Evolutionary conservation across 1,284 basidiomycete genomes (phyloP).

Genomic region (Pisolithus thermaeus): DNA sequence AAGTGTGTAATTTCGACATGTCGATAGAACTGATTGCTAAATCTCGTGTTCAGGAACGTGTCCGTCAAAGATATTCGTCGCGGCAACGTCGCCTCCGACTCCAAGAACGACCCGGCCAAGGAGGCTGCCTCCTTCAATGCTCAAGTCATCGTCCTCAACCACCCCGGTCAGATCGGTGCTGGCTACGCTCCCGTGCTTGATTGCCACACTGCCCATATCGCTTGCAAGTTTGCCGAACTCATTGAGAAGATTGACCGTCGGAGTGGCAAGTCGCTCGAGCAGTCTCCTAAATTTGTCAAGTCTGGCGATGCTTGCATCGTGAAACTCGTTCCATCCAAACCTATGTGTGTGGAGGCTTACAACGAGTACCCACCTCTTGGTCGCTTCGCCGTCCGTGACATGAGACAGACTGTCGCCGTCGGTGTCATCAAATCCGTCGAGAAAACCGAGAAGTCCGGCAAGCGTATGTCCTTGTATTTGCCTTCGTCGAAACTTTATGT

Average conservation of each 20-base stretch:
- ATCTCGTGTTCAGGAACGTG: slow-evolving; percentile 75
- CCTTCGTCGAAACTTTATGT: slow-evolving; percentile 7
- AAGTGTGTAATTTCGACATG: slow-evolving; percentile 48
- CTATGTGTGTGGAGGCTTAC: slow-evolving; percentile 98
- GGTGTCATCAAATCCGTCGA: slow-evolving; percentile 97
- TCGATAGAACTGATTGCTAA: background rate
- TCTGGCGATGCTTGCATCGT: slow-evolving; percentile 95
- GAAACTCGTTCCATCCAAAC: slow-evolving; percentile 96
- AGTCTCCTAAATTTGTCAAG: slow-evolving; percentile 94
- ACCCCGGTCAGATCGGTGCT: slow-evolving; percentile 99
- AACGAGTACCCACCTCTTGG: slow-evolving; percentile 98
- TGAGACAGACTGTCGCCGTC: slow-evolving; percentile 97
- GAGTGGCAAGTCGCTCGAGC: slow-evolving; percentile 90
- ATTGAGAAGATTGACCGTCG: slow-evolving; percentile 99
- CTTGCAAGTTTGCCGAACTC: slow-evolving; percentile 98
- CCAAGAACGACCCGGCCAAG: slow-evolving; percentile 99
- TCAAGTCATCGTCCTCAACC: slow-evolving; percentile 99
- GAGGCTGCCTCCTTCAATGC: slow-evolving; percentile 99
- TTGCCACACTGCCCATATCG: slow-evolving; percentile 99
- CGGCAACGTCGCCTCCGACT: slow-evolving; percentile 98
- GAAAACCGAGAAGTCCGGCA: slow-evolving; percentile 84
- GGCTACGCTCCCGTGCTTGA: slow-evolving; percentile 98
- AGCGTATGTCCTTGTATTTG: slow-evolving; percentile 48
- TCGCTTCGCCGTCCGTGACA: slow-evolving; percentile 98
- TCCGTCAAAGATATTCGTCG: slow-evolving; percentile 99